Percentiles rank a stretch among this genome's conserved stretches.
Evolutionary conservation across 2,329 filamentous ascomycete species (phyloP).

Genomic region (Alternaria arbusti): DNA sequence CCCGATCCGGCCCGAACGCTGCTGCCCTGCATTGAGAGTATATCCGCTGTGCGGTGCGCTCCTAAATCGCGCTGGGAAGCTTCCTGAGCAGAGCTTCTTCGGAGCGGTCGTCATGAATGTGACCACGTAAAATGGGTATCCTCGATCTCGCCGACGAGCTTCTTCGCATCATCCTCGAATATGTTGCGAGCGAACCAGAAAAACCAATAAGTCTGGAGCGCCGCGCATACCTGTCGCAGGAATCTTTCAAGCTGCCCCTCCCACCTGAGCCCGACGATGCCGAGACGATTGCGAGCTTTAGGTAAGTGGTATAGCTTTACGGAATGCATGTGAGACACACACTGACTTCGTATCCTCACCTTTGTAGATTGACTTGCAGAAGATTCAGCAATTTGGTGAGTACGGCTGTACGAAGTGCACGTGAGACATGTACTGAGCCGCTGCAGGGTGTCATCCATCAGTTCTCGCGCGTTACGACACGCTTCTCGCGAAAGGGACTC

Average conservation of each 20-base stretch:
- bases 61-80: conserved; percentile 9
- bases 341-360: background rate
- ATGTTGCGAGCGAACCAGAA: conserved; percentile 60
- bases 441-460: conserved; percentile 55
- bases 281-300: conserved; percentile 54
- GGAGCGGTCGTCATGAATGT: conserved; percentile 34
- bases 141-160: conserved; percentile 58
- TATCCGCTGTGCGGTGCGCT: conserved; percentile 28
- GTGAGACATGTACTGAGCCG: conserved; percentile 29
- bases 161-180: conserved; percentile 58
- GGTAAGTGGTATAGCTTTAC: background rate
- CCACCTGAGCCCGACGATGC: conserved; percentile 52
- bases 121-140: conserved; percentile 43
- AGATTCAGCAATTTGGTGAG: conserved; percentile 36
- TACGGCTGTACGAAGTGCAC: background rate
- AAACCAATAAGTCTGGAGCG: conserved; percentile 58
- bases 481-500: conserved; percentile 59
- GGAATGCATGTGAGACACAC: background rate
- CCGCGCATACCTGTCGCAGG: conserved; percentile 59
- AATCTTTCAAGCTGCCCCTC: conserved; percentile 57
- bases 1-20: conserved; percentile 33
- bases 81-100: conserved; percentile 5
- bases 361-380: conserved; percentile 44
- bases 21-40: conserved; percentile 18
- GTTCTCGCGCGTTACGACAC: conserved; percentile 59